phyloP scores from a whole-genome alignment of 352 stramenopile species.

The Phytophthora citrophthora region DNA sequence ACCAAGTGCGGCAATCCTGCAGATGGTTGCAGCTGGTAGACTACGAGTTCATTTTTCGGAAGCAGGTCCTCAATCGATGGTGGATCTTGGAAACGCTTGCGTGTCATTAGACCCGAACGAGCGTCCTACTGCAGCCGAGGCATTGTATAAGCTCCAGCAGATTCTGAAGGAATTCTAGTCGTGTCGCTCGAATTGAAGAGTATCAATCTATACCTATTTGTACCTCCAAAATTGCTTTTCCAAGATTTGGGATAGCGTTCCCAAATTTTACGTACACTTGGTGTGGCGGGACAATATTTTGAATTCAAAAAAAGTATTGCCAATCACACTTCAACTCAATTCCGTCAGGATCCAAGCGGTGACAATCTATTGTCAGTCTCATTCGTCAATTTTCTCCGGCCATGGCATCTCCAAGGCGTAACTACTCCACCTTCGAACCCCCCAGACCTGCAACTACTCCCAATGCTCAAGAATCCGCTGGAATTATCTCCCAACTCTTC shows the following conservation, averaged over 20 bases:
- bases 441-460: background rate
- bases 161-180: constrained; percentile 30
- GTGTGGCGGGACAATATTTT: background rate
- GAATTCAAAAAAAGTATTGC: background rate
- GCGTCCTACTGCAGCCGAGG: constrained; percentile 46
- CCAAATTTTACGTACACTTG: constrained; percentile 11
- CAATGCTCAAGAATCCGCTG: constrained; percentile 26
- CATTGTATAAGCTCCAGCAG: constrained; percentile 46
- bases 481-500: constrained; percentile 39
- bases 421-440: constrained; percentile 18
- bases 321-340: constrained; percentile 19
- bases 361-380: background rate
- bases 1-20: constrained; percentile 48
- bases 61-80: constrained; percentile 25
- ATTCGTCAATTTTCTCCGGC: constrained; percentile 13
- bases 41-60: constrained; percentile 46
- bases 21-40: constrained; percentile 50
- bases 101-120: constrained; percentile 42
- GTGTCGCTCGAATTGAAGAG: background rate
- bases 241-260: background rate
- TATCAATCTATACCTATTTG: no score
- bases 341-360: background rate
- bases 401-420: constrained; percentile 9
- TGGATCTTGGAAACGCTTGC: constrained; percentile 37
- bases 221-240: no score